Base-by-base conservation (phyloP, 2,329 filamentous ascomycete genomes). In the Cladophialophora psammophila region DNA sequence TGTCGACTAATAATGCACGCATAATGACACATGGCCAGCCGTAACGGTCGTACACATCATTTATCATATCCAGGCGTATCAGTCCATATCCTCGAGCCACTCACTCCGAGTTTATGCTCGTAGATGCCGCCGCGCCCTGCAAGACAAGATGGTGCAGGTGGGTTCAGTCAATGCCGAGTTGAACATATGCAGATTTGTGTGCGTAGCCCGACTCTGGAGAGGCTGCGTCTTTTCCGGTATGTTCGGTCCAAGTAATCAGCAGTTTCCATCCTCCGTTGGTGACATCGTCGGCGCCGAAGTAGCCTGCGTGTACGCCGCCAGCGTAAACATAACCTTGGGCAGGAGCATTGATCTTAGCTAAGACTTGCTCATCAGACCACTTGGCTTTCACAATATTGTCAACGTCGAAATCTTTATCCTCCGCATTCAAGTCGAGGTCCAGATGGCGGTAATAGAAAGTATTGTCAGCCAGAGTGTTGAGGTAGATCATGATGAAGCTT, bases 391-490 rank as follows among this genome's bases (percentile, higher is more conserved):
- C 61, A 45, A 77, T 72, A 15, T 72, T 65, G 31, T 76, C 74
- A 4, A 71, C 74, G 55, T 72, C 74, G 31, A 74, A 70, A 5
- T 56, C 65, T 35, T 55, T 61, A 7, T 63, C 55, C 42, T 74
- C 67, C n/a, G 69, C 74, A 34, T 71, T 69, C n/a, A 72, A 61
- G 12, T 71, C 72, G 18, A 66, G 69, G 13, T 70, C 70, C 32
- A 77, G 70, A 64, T 75, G 74, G 53, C 75, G 75, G 54, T 74
- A 77, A 65, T 76, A 77, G 66, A 77, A 76, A 9, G 73, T 76
- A 61, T 74, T 77, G 69, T 76, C 75, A 15, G 72, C 75, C 45
- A 74, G 71, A 34, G 65, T 68, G 9, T 71, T 75, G 52, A 77
- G 67, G 63, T 77, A 77, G 48, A 77, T 69, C 67, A 75, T 74